These are phyloP conservation scores for Naganishia onofrii DNA, from an alignment of 768 basidiomycete genomes.

Conservation along the genomic window DNA sequence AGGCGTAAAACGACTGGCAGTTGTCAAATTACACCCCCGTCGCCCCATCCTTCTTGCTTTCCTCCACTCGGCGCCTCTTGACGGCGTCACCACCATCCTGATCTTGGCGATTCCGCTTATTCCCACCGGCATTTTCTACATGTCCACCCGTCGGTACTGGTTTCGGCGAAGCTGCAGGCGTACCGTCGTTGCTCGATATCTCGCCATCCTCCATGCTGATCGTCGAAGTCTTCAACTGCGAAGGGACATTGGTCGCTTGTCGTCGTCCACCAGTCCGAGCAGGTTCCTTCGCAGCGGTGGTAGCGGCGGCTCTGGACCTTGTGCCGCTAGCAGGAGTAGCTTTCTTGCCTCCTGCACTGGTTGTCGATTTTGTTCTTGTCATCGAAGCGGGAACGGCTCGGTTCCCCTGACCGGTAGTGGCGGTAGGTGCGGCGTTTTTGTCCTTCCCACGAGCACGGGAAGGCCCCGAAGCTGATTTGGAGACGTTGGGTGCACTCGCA, in stretches of 20 bases:
- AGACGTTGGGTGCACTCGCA: neutral
- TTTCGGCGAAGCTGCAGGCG: neutral
- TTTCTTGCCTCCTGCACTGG: neutral
- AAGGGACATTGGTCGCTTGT: slow-evolving; percentile 5
- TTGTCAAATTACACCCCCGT: neutral
- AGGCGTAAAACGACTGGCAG: neutral
- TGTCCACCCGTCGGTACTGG: neutral
- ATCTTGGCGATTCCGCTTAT: slow-evolving; percentile 13
- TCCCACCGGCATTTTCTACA: slow-evolving; percentile 4
- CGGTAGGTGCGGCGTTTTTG: neutral
- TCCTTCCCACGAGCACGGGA: slow-evolving; percentile 4
- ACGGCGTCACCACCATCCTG: slow-evolving; percentile 13
- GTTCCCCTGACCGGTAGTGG: neutral
- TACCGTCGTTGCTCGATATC: slow-evolving; percentile 11
- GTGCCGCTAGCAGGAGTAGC: neutral
- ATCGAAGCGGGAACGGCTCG: neutral
- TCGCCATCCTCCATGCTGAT: slow-evolving; percentile 23
- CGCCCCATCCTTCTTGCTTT: slow-evolving; percentile 1
- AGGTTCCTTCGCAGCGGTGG: neutral
- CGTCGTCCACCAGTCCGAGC: slow-evolving; percentile 2
- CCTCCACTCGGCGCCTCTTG: slow-evolving; percentile 12
- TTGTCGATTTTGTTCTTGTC: neutral
- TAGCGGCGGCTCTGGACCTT: neutral
- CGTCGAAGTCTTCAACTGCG: slow-evolving; percentile 8
- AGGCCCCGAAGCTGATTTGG: neutral